phyloP scores from a whole-genome alignment of 306 rosid genomes.

The Cicer pinnatifidum region DNA sequence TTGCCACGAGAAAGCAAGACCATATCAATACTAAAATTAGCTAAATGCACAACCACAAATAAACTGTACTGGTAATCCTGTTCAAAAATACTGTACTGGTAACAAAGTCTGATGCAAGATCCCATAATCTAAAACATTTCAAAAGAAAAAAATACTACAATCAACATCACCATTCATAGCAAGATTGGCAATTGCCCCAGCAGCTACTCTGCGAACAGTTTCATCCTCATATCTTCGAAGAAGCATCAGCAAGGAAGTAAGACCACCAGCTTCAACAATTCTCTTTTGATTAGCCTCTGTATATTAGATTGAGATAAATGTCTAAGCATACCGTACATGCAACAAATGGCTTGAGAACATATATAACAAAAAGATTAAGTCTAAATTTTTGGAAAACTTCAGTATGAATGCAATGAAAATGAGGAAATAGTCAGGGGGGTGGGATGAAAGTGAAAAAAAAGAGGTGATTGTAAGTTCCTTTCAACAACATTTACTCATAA shows the following conservation, averaged over 20 bases:
- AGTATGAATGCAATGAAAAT: slow-evolving; percentile 28
- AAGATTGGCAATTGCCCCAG: slow-evolving; percentile 98
- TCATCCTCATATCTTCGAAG: slow-evolving; percentile 96
- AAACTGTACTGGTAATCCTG: slow-evolving; percentile 24
- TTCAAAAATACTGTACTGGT: slow-evolving; percentile 31
- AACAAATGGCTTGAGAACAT: slow-evolving; percentile 12
- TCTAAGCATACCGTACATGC: slow-evolving; percentile 24
- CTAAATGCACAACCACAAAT: slow-evolving; percentile 17
- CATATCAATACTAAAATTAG: slow-evolving; percentile 37
- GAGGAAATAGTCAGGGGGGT: slow-evolving; percentile 12
- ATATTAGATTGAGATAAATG: slow-evolving; percentile 46
- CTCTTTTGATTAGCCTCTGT: slow-evolving; percentile 92
- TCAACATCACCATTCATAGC: slow-evolving; percentile 86
- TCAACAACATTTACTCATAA: slow-evolving; percentile 30
- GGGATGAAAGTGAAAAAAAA: slow-evolving; percentile 16
- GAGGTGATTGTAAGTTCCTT: slow-evolving; percentile 15
- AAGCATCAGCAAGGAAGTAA: slow-evolving; percentile 90
- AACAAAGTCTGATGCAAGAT: slow-evolving; percentile 40
- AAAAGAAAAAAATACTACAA: not conserved
- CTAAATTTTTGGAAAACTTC: not conserved
- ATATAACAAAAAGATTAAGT: slow-evolving; percentile 11
- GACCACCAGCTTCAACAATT: slow-evolving; percentile 97
- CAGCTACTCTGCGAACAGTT: slow-evolving; percentile 95
- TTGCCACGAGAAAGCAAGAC: slow-evolving; percentile 47
- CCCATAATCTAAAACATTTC: slow-evolving; percentile 19